Percentiles rank a stretch among this genome's conserved stretches.
phyloP scores from a whole-genome alignment of 2,329 filamentous ascomycete species.

The Macrophomina phaseolina region DNA sequence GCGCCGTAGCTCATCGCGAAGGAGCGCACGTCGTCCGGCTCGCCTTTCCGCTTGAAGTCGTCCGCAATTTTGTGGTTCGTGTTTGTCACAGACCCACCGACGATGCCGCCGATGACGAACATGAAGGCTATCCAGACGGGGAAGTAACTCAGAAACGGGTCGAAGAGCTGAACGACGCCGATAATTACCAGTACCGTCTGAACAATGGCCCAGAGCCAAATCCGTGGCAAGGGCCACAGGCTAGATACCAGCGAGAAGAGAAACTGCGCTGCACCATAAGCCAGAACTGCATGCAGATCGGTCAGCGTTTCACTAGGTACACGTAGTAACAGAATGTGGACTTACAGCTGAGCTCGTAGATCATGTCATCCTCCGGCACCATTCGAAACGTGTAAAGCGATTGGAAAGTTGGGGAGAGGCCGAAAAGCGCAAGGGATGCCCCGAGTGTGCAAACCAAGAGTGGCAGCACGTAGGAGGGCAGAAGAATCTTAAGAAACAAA shows the following conservation, averaged over 20 bases:
- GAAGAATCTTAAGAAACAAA: not conserved
- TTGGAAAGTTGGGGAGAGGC: not conserved
- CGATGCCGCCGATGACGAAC: not conserved
- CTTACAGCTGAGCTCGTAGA: not conserved
- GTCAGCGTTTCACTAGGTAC: too few species aligned
- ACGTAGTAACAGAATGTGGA: too few species aligned
- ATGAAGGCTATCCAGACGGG: not conserved
- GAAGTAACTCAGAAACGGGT: not conserved
- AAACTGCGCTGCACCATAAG: not conserved
- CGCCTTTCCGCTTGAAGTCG: not conserved
- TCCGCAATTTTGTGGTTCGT: not conserved
- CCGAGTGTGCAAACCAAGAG: not conserved
- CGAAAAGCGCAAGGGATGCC: not conserved
- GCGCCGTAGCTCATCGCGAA: not conserved
- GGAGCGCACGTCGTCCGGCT: not conserved
- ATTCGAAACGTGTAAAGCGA: not conserved
- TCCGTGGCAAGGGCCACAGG: not conserved
- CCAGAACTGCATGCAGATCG: not conserved
- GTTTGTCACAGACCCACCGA: not conserved
- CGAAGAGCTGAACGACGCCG: not conserved
- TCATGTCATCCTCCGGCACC: not conserved
- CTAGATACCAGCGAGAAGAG: not conserved
- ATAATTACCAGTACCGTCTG: not conserved
- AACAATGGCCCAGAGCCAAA: not conserved
- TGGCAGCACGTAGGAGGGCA: not conserved